phyloP scores from a whole-genome alignment of 2,329 filamentous ascomycete genomes.

The Claviceps digitariae region DNA sequence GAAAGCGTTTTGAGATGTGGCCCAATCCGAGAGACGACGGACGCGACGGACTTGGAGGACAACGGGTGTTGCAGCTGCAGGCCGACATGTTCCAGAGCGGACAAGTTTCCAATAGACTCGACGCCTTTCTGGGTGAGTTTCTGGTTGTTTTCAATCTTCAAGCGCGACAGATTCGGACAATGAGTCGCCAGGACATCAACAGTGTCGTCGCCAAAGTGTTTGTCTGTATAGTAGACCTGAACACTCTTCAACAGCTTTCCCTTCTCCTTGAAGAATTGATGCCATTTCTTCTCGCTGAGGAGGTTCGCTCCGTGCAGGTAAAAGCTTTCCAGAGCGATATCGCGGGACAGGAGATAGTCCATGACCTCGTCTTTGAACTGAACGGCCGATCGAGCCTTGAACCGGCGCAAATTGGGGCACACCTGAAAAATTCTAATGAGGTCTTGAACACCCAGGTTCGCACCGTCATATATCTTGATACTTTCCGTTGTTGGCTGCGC shows the following conservation, averaged over 20 bases:
- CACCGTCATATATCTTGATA: conserved; percentile 43
- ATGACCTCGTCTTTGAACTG: conserved; percentile 81
- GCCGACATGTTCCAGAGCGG: conserved; percentile 59
- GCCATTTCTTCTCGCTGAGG: conserved; percentile 64
- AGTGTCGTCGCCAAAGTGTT: conserved; percentile 61
- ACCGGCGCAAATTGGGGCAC: conserved; percentile 51
- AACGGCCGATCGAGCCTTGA: conserved; percentile 74
- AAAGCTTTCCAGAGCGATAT: conserved; percentile 54
- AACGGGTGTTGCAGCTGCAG: conserved; percentile 51
- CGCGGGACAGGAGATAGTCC: conserved; percentile 64
- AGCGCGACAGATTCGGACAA: conserved; percentile 55
- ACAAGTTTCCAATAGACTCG: conserved; percentile 46
- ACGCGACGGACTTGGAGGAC: conserved; percentile 41
- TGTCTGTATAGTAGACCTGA: conserved; percentile 74
- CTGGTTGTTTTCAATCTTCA: conserved; percentile 76
- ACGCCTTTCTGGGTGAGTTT: conserved; percentile 55
- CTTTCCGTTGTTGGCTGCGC: conserved; percentile 35
- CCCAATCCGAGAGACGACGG: conserved; percentile 51
- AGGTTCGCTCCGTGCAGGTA: conserved; percentile 79
- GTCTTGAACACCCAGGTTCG: conserved; percentile 59
- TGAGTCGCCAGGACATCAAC: conserved; percentile 46
- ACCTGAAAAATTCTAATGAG: conserved; percentile 69
- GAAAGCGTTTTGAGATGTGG: conserved; percentile 61
- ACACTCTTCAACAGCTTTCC: conserved; percentile 53
- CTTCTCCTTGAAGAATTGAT: conserved; percentile 49